Percentiles rank a stretch among this genome's conserved stretches.
Evolutionary conservation across 352 stramenopile species (phyloP).

Genomic region (Phytophthora hybrid): DNA sequence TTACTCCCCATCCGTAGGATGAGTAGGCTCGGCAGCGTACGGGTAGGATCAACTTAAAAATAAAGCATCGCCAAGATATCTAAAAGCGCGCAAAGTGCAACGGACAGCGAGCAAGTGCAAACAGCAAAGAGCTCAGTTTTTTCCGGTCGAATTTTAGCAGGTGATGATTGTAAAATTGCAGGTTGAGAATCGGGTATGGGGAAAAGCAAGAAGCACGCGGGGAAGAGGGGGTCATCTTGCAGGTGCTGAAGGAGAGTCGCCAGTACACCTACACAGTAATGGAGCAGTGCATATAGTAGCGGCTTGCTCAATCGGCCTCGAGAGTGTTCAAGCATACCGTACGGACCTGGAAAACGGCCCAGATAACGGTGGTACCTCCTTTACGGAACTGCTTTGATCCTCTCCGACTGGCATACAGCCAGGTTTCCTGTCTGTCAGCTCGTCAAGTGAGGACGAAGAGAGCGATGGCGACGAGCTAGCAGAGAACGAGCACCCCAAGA

Average conservation of each 20-base stretch:
- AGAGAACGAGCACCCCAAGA: no score
- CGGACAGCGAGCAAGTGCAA: no score
- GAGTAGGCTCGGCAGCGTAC: no score
- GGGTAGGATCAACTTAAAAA: no score
- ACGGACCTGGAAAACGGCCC: background rate
- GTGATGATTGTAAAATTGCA: background rate
- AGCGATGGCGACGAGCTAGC: no score
- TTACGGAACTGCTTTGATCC: background rate
- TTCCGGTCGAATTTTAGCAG: background rate
- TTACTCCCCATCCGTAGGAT: no score
- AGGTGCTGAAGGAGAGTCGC: background rate
- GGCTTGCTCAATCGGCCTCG: background rate
- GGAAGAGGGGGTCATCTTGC: slow-evolving; percentile 1
- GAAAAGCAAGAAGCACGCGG: background rate
- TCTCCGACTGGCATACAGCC: background rate
- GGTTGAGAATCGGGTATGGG: background rate
- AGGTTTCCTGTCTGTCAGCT: no score
- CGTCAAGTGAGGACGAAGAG: no score
- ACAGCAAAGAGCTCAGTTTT: background rate
- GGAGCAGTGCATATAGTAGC: background rate
- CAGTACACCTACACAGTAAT: background rate
- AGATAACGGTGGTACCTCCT: no score
- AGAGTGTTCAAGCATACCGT: background rate
- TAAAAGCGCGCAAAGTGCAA: no score
- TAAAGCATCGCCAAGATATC: no score